Percentiles rank a stretch among this genome's conserved stretches.
phyloP scores from a whole-genome alignment of 1,139 yeast genomes.

The Pichia sp. region DNA sequence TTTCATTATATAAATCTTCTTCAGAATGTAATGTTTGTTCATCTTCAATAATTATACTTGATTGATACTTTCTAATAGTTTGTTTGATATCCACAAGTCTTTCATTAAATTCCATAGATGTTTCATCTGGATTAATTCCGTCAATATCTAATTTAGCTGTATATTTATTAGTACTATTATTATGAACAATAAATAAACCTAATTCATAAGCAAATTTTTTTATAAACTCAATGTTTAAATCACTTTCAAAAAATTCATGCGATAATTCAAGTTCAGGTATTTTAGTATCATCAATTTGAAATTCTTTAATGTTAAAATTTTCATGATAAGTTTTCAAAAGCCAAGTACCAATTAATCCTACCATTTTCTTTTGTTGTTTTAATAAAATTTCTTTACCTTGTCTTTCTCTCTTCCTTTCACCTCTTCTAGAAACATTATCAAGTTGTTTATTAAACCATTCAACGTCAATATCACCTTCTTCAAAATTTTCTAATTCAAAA shows the following conservation, averaged over 20 bases:
- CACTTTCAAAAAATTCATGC: constrained; percentile 40
- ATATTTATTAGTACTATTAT: constrained; percentile 48
- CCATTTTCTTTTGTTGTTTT: constrained; percentile 64
- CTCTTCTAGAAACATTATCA: constrained; percentile 70
- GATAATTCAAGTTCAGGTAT: constrained; percentile 47
- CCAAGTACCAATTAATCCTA: constrained; percentile 65
- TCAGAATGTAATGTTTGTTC: constrained; percentile 59
- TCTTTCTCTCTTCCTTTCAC: constrained; percentile 60
- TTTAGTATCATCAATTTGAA: constrained; percentile 37
- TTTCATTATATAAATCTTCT: constrained; percentile 59
- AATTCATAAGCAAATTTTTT: constrained; percentile 58
- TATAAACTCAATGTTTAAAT: constrained; percentile 50
- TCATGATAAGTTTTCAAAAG: constrained; percentile 40
- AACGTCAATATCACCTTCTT: constrained; percentile 72
- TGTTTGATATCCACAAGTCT: constrained; percentile 40
- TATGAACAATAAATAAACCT: constrained; percentile 62
- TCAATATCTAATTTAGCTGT: constrained; percentile 63
- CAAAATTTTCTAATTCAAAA: constrained; percentile 78
- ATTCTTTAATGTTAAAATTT: constrained; percentile 25
- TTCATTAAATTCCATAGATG: constrained; percentile 54
- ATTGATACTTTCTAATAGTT: constrained; percentile 60
- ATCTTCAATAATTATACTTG: constrained; percentile 57
- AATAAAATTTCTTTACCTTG: constrained; percentile 62
- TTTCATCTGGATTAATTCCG: constrained; percentile 61
- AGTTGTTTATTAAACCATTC: constrained; percentile 88